Evolutionary conservation across 2,329 filamentous ascomycete species (phyloP).

Genomic region (Pyrenophora graminea): DNA sequence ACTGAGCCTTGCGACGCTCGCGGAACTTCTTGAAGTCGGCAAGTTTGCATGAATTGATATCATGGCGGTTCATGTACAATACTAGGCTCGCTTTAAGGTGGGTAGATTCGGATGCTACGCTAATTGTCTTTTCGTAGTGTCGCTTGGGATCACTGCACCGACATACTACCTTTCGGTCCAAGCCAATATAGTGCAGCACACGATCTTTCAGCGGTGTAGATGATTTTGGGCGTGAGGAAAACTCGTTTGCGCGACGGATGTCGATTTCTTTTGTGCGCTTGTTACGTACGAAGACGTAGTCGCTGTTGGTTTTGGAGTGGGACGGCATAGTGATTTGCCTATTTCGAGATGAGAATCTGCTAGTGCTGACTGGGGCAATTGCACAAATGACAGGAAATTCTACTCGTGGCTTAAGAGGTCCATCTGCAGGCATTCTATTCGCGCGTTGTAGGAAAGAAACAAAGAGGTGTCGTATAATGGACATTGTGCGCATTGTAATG

Average conservation of each 20-base stretch:
- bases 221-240: neutral
- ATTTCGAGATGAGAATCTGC: neutral
- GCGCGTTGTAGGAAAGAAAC: neutral
- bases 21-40: neutral
- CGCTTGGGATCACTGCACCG: slow-evolving; percentile 2
- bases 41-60: slow-evolving; percentile 9
- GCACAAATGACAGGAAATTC: too few relatives aligned
- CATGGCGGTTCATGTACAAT: slow-evolving; percentile 17
- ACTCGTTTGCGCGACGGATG: slow-evolving; percentile 5
- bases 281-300: slow-evolving; percentile 10
- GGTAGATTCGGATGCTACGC: slow-evolving; percentile 5
- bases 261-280: slow-evolving; percentile 11
- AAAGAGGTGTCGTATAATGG: neutral
- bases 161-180: slow-evolving; percentile 2
- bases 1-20: neutral
- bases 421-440: neutral
- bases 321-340: neutral
- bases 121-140: neutral
- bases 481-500: neutral
- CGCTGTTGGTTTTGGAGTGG: neutral
- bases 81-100: slow-evolving; percentile 8
- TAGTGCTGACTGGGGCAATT: neutral
- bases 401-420: neutral
- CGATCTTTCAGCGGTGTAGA: neutral
- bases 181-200: slow-evolving; percentile 11